These are phyloP conservation scores for Trichoderma atrobrunneum DNA, from an alignment of 2,329 filamentous ascomycete genomes.

Conservation along the genomic window DNA sequence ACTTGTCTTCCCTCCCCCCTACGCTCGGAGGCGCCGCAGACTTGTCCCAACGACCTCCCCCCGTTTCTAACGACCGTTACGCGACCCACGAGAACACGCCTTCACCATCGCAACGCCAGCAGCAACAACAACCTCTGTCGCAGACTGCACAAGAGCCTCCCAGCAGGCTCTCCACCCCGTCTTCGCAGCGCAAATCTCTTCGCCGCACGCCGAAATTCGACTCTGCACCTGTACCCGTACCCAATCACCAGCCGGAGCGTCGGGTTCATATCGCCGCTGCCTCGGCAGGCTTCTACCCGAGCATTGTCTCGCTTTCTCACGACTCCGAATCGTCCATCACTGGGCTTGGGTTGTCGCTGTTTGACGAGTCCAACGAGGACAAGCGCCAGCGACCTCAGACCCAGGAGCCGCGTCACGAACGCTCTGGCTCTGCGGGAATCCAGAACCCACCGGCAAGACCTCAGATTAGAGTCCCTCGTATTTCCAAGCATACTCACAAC, in stretches of 20 bases:
- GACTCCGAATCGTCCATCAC: conserved; percentile 30
- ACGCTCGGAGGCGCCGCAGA: conserved; percentile 41
- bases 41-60: conserved; percentile 44
- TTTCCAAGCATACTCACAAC: conserved; percentile 81
- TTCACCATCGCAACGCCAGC: conserved; percentile 45
- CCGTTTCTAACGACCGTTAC: conserved; percentile 52
- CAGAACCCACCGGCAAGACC: conserved; percentile 30
- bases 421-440: conserved; percentile 25
- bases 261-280: conserved; percentile 47
- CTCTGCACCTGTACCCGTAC: conserved; percentile 40
- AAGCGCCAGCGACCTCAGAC: conserved; percentile 41
- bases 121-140: conserved; percentile 31
- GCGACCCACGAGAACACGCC: conserved; percentile 49
- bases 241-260: conserved; percentile 40
- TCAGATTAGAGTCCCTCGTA: conserved; percentile 50
- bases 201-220: conserved; percentile 53
- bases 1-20: conserved; percentile 46
- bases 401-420: conserved; percentile 38
- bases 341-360: conserved; percentile 41
- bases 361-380: conserved; percentile 25
- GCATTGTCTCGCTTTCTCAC: conserved; percentile 29
- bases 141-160: conserved; percentile 35
- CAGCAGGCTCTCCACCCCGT: conserved; percentile 45
- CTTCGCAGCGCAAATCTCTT: conserved; percentile 46
- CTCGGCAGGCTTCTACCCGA: conserved; percentile 48